Base-by-base conservation (phyloP, 2,329 filamentous ascomycete species). In the Xylaria sp. region DNA sequence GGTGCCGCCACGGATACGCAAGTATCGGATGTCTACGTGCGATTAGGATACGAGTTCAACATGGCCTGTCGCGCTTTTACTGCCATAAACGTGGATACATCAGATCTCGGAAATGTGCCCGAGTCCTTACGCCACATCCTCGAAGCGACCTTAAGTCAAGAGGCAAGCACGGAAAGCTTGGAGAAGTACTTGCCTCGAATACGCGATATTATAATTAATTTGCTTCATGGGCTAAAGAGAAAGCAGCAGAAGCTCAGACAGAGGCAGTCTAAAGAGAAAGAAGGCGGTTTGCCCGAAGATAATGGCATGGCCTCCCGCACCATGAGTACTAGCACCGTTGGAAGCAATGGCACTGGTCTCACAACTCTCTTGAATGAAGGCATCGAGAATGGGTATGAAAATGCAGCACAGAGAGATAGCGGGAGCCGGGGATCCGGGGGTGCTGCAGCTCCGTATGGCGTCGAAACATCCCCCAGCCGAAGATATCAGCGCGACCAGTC, bases 21-120 rank as follows among this genome's bases (percentile, higher is more conserved):
- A 76, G 95, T 99, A 63, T 98, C 95, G 12, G 95, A 99, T 76
- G 95, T 99, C 71, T 99, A 99, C 75, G 95, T 99, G 64, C 90
- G 95, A 64, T 82, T 99, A 65, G 95, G 95, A 49, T 99, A 99
- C 79, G 95, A 99, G 78, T 99, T 99, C 84, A 99, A 99, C 79
- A 95, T 99, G 82, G 95, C 95, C 28, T 98, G 94, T 77, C 90
- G 95, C 59, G 94, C 95, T 65, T 99, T 99, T 78, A 92, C 92
- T 72, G 92, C 94, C 61, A 99, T 99, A 73, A 95, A 96, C 65
- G 95, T 99, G 66, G 95, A 99, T 73, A 97, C 94, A 1, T 87
- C 88, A 25, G 95, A 99, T 76, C 84, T 99, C 12, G 95, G 95
- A 60, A 97, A 97, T 70, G 95, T 99, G 2, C 95, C 95, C 5